These are phyloP conservation scores for Verticillium longisporum DNA, from an alignment of 2,329 filamentous ascomycete species.

Conservation along the genomic window DNA sequence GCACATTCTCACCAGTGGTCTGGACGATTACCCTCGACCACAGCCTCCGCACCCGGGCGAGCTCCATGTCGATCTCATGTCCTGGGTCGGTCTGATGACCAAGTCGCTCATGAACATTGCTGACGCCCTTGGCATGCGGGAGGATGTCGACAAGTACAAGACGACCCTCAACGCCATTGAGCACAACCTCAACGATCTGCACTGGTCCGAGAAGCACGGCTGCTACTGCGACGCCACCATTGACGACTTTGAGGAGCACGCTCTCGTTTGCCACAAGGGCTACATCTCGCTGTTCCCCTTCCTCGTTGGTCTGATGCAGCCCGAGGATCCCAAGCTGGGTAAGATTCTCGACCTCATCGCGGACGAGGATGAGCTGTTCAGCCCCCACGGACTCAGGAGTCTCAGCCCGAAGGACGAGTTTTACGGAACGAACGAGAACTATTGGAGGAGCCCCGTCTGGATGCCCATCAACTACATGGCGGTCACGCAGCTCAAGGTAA, in stretches of 20 bases:
- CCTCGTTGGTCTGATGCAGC: slow-evolving; percentile 70
- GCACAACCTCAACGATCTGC: slow-evolving; percentile 83
- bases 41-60: slow-evolving; percentile 94
- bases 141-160: slow-evolving; percentile 68
- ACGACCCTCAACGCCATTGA: slow-evolving; percentile 70
- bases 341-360: slow-evolving; percentile 70
- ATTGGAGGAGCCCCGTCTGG: slow-evolving; percentile 94
- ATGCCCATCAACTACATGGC: slow-evolving; percentile 94
- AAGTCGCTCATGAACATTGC: slow-evolving; percentile 78
- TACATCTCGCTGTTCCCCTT: slow-evolving; percentile 94
- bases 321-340: slow-evolving; percentile 68
- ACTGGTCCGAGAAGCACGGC: slow-evolving; percentile 77
- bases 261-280: slow-evolving; percentile 90
- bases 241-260: slow-evolving; percentile 87
- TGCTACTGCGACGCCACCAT: slow-evolving; percentile 94
- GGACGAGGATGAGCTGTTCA: slow-evolving; percentile 85
- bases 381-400: slow-evolving; percentile 79
- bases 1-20: slow-evolving; percentile 85
- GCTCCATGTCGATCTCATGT: slow-evolving; percentile 88
- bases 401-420: slow-evolving; percentile 75
- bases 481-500: slow-evolving; percentile 68
- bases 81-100: slow-evolving; percentile 97
- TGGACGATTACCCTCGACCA: slow-evolving; percentile 92
- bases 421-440: slow-evolving; percentile 91
- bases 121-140: slow-evolving; percentile 62